These are phyloP conservation scores for Theobroma cacao DNA, from an alignment of 345 rosid species.

Conservation along the genomic window DNA sequence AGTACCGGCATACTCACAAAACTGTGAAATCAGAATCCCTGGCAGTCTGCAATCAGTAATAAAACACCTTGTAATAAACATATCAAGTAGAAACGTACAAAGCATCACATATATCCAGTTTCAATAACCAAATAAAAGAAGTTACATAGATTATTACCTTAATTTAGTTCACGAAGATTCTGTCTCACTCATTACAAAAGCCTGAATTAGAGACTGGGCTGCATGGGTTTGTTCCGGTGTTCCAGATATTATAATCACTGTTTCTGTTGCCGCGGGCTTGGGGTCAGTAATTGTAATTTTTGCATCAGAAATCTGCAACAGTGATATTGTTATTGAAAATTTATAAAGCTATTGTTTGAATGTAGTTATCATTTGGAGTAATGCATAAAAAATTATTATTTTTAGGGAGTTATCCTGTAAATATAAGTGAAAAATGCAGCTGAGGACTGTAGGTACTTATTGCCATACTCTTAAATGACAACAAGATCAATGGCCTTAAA, in stretches of 20 bases:
- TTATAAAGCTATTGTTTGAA: background rate
- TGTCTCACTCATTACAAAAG: conserved; percentile 70
- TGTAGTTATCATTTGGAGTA: background rate
- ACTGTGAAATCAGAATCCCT: conserved; percentile 9
- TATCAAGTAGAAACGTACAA: background rate
- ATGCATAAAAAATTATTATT: background rate
- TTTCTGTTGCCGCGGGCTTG: conserved; percentile 59
- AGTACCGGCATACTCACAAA: conserved; percentile 15
- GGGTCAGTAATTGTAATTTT: conserved; percentile 55
- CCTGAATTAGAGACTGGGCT: conserved; percentile 80
- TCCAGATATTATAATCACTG: conserved; percentile 64
- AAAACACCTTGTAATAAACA: background rate
- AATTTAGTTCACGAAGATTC: conserved; percentile 32
- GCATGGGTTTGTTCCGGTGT: conserved; percentile 85
- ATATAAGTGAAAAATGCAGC: background rate
- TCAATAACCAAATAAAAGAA: background rate
- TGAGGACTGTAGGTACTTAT: background rate
- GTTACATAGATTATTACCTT: background rate
- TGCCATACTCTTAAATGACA: background rate
- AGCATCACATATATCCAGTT: background rate
- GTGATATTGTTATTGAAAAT: background rate
- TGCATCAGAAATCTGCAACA: conserved; percentile 69
- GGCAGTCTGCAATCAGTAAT: conserved; percentile 7
- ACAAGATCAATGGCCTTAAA: background rate
- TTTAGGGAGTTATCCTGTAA: background rate